Evolutionary conservation across 495 filamentous ascomycete genomes (phyloP).

Genomic region (Aspergillus funiculosus): DNA sequence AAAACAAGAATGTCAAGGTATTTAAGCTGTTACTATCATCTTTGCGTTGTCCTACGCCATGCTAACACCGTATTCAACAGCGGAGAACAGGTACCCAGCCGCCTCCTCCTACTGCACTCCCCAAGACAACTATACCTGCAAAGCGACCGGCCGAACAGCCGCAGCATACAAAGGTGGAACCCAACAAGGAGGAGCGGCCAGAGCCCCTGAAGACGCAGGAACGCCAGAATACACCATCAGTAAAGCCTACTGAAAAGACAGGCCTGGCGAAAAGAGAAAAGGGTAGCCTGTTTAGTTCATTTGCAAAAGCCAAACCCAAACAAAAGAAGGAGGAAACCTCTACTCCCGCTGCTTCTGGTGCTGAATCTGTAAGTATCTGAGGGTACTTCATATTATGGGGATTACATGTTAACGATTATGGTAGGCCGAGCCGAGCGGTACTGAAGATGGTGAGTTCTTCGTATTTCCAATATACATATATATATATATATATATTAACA

Average conservation of each 20-base stretch:
- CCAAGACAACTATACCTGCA: constrained; percentile 30
- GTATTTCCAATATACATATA: neutral
- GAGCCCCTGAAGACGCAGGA: constrained; percentile 25
- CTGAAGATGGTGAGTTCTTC: constrained; percentile 50
- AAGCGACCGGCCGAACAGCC: constrained; percentile 31
- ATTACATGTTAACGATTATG: constrained; percentile 17
- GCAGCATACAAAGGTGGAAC: constrained; percentile 21
- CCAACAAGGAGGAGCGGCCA: constrained; percentile 27
- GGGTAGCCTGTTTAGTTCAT: constrained; percentile 72
- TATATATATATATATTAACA: too few species aligned
- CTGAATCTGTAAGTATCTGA: constrained; percentile 32
- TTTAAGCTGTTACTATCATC: neutral
- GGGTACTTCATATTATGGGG: neutral
- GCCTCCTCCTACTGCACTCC: constrained; percentile 23
- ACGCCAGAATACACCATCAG: constrained; percentile 22
- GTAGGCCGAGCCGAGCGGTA: constrained; percentile 25
- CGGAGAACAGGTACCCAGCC: constrained; percentile 43
- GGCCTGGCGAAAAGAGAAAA: constrained; percentile 54
- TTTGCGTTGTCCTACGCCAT: neutral
- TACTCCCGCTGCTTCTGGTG: constrained; percentile 34
- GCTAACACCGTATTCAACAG: constrained; percentile 28
- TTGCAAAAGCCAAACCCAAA: constrained; percentile 71
- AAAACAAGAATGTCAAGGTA: constrained; percentile 60
- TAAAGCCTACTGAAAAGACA: constrained; percentile 32
- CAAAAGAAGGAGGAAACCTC: constrained; percentile 48